Percentiles rank a stretch among this genome's conserved stretches.
These are phyloP conservation scores for Poterioochromonas sp. DNA, from an alignment of 352 stramenopile genomes.

Conservation along the genomic window DNA sequence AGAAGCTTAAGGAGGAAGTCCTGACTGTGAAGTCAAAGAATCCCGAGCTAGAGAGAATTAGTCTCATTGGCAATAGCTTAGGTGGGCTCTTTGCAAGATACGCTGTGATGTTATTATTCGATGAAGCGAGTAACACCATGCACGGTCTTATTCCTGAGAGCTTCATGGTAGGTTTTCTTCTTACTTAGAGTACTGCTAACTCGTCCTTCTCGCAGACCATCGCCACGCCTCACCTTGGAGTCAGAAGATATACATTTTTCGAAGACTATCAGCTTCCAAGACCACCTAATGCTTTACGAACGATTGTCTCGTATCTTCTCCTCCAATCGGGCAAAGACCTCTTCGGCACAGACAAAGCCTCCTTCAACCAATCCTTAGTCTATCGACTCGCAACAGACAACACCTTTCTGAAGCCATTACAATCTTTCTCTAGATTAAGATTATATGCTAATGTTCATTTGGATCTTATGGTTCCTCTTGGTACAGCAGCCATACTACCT, in stretches of 20 bases:
- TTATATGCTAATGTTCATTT: slow-evolving; percentile 15
- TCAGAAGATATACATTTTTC: neutral
- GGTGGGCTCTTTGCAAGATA: slow-evolving; percentile 13
- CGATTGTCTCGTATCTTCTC: neutral
- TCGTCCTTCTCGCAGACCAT: neutral
- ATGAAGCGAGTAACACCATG: neutral
- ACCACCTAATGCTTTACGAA: neutral
- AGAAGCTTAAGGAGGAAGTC: neutral
- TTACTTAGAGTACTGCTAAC: neutral
- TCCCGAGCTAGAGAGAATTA: neutral
- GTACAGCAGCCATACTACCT: slow-evolving; percentile 14
- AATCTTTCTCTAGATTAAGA: neutral
- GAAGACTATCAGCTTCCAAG: neutral
- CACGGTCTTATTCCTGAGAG: neutral
- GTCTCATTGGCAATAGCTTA: slow-evolving; percentile 26
- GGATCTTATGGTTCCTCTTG: slow-evolving; percentile 16
- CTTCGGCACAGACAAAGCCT: neutral
- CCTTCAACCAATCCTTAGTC: neutral
- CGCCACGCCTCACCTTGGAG: slow-evolving; percentile 22
- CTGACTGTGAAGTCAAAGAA: neutral
- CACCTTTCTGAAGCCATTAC: neutral
- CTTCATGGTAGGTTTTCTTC: slow-evolving; percentile 7
- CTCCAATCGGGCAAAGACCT: neutral
- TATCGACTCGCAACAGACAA: neutral
- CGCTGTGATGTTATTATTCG: neutral